These are phyloP conservation scores for Asclepias syriaca DNA, from an alignment of 257 asterid genomes.

Conservation along the genomic window DNA sequence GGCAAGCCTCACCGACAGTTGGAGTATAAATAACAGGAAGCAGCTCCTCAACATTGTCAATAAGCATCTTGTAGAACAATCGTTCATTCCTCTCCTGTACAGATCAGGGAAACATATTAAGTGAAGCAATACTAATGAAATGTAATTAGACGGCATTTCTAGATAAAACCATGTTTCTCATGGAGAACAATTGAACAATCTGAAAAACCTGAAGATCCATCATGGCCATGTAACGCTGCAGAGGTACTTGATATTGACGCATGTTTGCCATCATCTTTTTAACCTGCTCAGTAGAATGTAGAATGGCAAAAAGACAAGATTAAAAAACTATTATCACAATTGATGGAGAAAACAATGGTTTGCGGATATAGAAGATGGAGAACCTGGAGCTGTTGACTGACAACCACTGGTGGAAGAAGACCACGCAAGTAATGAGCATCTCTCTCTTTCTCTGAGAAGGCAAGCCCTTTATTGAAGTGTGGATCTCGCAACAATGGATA, in stretches of 20 bases:
- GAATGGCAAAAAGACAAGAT: slow-evolving; percentile 6
- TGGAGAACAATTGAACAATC: background rate
- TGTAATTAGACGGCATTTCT: background rate
- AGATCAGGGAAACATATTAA: background rate
- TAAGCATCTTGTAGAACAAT: slow-evolving; percentile 90
- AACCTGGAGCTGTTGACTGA: slow-evolving; percentile 86
- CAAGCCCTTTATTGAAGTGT: slow-evolving; percentile 95
- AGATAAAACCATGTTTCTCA: background rate
- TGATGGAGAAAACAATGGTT: background rate
- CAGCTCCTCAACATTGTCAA: slow-evolving; percentile 91
- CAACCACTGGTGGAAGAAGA: slow-evolving; percentile 85
- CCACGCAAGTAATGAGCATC: slow-evolving; percentile 95
- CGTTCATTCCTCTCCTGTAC: slow-evolving; percentile 84
- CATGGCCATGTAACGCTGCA: slow-evolving; percentile 99
- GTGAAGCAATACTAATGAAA: background rate
- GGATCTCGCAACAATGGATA: slow-evolving; percentile 96
- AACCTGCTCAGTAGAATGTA: slow-evolving; percentile 38
- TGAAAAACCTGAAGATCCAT: slow-evolving; percentile 95
- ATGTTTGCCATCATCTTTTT: slow-evolving; percentile 90
- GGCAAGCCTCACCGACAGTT: slow-evolving; percentile 99
- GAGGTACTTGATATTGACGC: slow-evolving; percentile 91
- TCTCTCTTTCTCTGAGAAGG: slow-evolving; percentile 83
- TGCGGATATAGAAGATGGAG: background rate
- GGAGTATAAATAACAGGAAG: slow-evolving; percentile 99
- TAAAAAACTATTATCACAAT: background rate